These are phyloP conservation scores for Mycosphaerelloides madeirae DNA, from an alignment of 2,329 filamentous ascomycete species.

Conservation along the genomic window DNA sequence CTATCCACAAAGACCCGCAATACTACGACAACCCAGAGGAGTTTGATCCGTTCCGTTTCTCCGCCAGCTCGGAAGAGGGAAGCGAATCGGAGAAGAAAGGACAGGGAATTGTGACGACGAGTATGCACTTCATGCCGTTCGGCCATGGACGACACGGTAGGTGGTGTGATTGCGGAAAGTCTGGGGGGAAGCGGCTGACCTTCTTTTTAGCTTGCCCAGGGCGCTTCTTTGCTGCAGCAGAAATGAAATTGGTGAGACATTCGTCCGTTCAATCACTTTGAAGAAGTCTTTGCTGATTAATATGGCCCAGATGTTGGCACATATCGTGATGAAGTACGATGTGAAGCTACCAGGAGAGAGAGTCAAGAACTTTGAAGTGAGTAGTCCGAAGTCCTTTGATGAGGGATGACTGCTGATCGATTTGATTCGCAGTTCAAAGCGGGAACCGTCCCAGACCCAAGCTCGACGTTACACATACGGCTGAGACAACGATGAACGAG, in stretches of 20 bases:
- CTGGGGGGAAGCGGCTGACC: background rate
- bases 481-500: no score
- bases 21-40: constrained; percentile 22
- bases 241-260: constrained; percentile 38
- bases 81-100: constrained; percentile 7
- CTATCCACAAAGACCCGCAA: constrained; percentile 25
- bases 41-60: constrained; percentile 29
- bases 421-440: no score
- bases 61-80: constrained; percentile 7
- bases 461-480: no score
- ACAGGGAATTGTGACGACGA: constrained; percentile 19
- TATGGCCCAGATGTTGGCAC: constrained; percentile 33
- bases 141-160: constrained; percentile 24
- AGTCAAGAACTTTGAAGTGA: background rate
- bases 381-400: background rate
- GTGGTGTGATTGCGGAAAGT: constrained; percentile 38
- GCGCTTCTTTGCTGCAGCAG: constrained; percentile 43
- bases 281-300: background rate
- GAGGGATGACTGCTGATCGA: no score
- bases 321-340: constrained; percentile 41
- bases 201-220: constrained; percentile 25
- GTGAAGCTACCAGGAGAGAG: constrained; percentile 8
- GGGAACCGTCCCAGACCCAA: no score
- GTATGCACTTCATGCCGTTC: constrained; percentile 22
- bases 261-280: no score